These are phyloP conservation scores for Scutellaria minor DNA, from an alignment of 257 asterid species.

Conservation along the genomic window DNA sequence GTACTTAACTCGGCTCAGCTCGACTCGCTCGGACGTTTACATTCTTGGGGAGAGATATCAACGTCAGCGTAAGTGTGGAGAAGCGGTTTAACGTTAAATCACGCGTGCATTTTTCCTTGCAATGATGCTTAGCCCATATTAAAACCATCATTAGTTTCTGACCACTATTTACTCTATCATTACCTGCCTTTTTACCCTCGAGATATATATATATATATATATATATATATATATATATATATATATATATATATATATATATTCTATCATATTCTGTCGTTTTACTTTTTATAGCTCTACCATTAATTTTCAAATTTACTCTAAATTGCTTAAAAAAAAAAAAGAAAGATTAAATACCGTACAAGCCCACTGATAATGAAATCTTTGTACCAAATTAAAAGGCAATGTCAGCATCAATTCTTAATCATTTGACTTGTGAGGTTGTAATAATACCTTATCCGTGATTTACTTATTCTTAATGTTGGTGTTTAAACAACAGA, in stretches of 20 bases:
- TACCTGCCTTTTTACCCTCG: constrained; percentile 2
- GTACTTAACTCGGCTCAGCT: no score
- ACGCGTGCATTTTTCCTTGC: constrained; percentile 28
- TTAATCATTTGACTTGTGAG: constrained; percentile 8
- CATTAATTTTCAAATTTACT: background rate
- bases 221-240: no score
- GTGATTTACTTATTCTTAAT: background rate
- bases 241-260: no score
- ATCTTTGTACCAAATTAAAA: background rate
- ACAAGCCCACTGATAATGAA: background rate
- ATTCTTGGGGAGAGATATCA: no score
- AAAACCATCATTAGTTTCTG: constrained; percentile 14
- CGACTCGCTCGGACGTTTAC: no score
- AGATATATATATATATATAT: no score
- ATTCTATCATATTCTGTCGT: background rate
- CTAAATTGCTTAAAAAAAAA: background rate
- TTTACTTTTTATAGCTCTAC: background rate
- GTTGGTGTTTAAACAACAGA: background rate
- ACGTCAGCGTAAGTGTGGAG: background rate
- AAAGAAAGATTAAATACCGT: background rate
- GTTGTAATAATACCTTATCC: background rate
- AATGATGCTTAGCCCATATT: constrained; percentile 17
- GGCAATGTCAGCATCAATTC: background rate
- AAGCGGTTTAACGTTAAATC: constrained; percentile 26
- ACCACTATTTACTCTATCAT: background rate